These are phyloP conservation scores for Tephrocybe sp. DNA, from an alignment of 768 basidiomycete genomes.

Conservation along the genomic window DNA sequence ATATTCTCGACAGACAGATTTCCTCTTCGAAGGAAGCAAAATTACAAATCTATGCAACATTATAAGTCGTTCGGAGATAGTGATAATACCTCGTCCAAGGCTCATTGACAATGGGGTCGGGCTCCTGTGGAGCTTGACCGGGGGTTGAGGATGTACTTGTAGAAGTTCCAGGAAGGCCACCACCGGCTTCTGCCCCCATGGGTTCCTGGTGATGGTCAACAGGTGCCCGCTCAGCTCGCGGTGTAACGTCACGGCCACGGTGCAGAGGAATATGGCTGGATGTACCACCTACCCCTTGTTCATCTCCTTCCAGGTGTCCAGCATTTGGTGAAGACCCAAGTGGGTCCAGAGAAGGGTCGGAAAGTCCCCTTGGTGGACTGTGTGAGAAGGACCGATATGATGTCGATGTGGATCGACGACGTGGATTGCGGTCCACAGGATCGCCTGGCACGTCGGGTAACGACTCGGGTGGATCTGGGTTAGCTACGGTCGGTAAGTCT, in stretches of 20 bases:
- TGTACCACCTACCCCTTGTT: neutral
- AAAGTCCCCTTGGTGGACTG: neutral
- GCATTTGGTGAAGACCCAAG: too few species aligned
- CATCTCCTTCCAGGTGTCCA: too few species aligned
- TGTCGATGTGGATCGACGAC: constrained; percentile 4
- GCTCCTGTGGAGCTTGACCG: neutral
- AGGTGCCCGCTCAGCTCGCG: neutral
- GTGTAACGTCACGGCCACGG: neutral
- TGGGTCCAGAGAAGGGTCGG: too few species aligned
- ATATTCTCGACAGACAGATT: neutral
- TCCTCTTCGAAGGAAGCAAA: too few species aligned
- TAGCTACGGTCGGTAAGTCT: too few species aligned
- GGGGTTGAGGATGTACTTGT: neutral
- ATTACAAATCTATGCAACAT: neutral
- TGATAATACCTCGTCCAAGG: constrained; percentile 11
- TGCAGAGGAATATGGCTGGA: neutral
- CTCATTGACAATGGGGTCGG: neutral
- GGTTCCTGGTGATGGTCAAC: neutral
- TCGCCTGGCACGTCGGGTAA: too few species aligned
- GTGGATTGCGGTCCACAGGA: neutral
- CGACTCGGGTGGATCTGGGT: neutral
- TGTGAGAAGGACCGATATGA: constrained; percentile 3
- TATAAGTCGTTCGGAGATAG: neutral
- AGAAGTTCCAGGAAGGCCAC: neutral
- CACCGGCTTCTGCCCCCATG: neutral